Percentiles rank a stretch among this genome's conserved stretches.
phyloP scores from a whole-genome alignment of 1,284 basidiomycete genomes.

The Stereum hirsutum region DNA sequence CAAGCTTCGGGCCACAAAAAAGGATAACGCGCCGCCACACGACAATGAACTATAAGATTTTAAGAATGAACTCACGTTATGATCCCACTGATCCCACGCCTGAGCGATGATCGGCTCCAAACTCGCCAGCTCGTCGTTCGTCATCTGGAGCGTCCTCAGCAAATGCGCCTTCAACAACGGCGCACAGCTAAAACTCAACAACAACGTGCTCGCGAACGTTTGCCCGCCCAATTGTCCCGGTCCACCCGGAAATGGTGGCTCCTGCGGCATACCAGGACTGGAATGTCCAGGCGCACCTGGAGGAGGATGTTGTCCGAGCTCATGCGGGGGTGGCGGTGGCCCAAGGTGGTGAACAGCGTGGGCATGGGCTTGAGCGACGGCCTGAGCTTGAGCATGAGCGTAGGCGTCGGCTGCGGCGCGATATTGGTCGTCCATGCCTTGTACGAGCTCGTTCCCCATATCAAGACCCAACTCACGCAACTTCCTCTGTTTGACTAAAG shows the following conservation, averaged over 20 bases:
- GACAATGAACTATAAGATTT: conserved; percentile 3
- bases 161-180: conserved; percentile 66
- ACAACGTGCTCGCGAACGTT: conserved; percentile 62
- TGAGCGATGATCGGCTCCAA: conserved; percentile 71
- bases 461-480: conserved; percentile 69
- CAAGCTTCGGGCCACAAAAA: neutral
- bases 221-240: conserved; percentile 43
- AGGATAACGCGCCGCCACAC: conserved; percentile 3
- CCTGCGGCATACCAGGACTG: conserved; percentile 20
- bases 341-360: too few species aligned
- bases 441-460: conserved; percentile 59
- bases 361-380: too few species aligned
- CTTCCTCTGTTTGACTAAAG: conserved; percentile 65
- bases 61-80: conserved; percentile 39
- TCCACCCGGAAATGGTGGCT: conserved; percentile 26
- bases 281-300: conserved; percentile 9
- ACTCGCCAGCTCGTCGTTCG: conserved; percentile 67
- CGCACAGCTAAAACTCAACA: conserved; percentile 64
- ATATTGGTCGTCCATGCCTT: conserved; percentile 53
- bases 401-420: conserved; percentile 46
- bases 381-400: too few species aligned
- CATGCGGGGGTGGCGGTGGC: conserved; percentile 44
- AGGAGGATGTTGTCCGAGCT: conserved; percentile 23
- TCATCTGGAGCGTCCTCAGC: conserved; percentile 60
- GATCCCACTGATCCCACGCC: conserved; percentile 77